These are phyloP conservation scores for Xylariomycetidae sp. DNA, from an alignment of 2,329 filamentous ascomycete genomes.

Conservation along the genomic window DNA sequence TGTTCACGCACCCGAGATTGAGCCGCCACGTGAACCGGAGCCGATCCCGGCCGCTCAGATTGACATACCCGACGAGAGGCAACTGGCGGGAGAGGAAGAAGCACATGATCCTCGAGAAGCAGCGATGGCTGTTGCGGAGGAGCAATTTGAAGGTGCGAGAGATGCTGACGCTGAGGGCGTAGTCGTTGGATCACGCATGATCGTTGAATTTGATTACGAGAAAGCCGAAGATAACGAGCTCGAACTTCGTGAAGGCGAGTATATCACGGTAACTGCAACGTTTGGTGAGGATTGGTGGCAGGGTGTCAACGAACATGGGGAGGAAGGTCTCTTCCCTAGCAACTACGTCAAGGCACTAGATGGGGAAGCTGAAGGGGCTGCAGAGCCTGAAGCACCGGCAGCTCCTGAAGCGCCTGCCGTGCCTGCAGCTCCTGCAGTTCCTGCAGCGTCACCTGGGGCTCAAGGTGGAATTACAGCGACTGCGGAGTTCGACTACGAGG, in stretches of 20 bases:
- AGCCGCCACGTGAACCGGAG: conserved; percentile 48
- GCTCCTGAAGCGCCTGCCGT: conserved; percentile 33
- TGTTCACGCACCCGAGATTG: conserved; percentile 45
- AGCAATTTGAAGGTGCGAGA: conserved; percentile 35
- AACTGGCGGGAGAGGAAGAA: no score
- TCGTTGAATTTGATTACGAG: conserved; percentile 93
- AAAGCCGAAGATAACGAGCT: conserved; percentile 97
- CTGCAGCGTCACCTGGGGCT: conserved; percentile 33
- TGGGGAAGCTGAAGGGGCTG: conserved; percentile 42
- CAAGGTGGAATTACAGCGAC: conserved; percentile 62
- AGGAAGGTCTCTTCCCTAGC: conserved; percentile 88
- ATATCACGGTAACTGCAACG: conserved; percentile 90
- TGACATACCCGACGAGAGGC: conserved; percentile 61
- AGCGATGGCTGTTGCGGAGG: conserved; percentile 49
- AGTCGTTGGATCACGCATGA: conserved; percentile 61
- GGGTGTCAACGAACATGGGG: conserved; percentile 79
- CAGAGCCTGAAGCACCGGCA: conserved; percentile 23
- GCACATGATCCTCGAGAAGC: conserved; percentile 58
- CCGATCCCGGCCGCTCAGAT: conserved; percentile 59
- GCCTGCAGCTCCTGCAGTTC: conserved; percentile 29
- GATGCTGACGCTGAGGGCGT: conserved; percentile 31
- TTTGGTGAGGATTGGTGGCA: conserved; percentile 99
- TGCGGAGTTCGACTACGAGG: conserved; percentile 93
- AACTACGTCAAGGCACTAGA: conserved; percentile 91
- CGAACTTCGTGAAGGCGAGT: conserved; percentile 82